Evolutionary conservation across 1,284 basidiomycete species (phyloP), one percentile per base, ranked within the genome.

Genomic region (Lignosus rhinocerotis): DNA sequence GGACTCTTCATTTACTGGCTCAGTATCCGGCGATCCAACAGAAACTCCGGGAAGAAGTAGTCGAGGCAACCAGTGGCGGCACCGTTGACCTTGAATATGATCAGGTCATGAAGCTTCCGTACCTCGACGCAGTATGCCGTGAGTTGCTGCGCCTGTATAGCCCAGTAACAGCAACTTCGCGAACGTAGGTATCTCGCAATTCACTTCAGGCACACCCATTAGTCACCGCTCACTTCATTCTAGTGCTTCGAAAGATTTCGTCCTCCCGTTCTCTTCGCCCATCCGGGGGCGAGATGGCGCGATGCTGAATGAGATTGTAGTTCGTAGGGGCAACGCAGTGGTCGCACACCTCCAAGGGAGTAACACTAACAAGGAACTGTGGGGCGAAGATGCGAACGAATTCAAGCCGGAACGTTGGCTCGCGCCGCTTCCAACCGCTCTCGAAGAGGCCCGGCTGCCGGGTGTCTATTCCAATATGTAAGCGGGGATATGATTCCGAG

Each of bases 61-160:
- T 14, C 6, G 44, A 51, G 17, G 49, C 49, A 8, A 45, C 21
- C 42, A 17, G 31, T n/a, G 31, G 45, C 25, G 41, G 44, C 21
- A 34, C 14, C 1, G 53, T 36, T 1, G 49, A 59, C 11, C 19
- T 64, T 7, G 10, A 52, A 17, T 62, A 64, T 42, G 63, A 61
- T 30, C 31, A 49, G 5, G 31, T 64, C 25, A 45, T 60, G 17
- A 44, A 48, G 31, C 53, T 64, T 9, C 63, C 63, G 2, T 60
- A 55, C 19, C 45, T 64, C 8, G 57, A 62, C 17, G 58, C 60
- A 7, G 46, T 48, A 12, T 48, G 46, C 33, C 31, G 46, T 5
- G 46, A 48, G 46, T 33, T 31, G 3, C 10, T 47, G 55, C 33
- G 50, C n/a, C 25, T 39, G 50, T 47, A 14, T 41, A 6, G 51